Base-by-base conservation (phyloP, 768 basidiomycete genomes). In the Hygrocybe punicea region DNA sequence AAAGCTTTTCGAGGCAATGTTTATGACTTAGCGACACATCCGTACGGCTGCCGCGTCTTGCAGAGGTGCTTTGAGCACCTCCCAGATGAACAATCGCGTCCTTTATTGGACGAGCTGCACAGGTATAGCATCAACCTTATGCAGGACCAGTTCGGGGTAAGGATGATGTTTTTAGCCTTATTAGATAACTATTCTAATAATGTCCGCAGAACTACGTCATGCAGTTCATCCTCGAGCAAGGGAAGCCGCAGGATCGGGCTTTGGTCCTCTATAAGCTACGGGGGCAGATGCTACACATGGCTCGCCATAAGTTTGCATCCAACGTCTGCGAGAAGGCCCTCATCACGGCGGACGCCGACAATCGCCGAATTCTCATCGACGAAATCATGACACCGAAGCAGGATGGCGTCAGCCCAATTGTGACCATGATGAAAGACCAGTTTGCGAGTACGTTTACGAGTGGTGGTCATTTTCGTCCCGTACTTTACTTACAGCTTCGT, bases 281-380 rank as follows among this genome's bases (percentile, higher is more conserved):
- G 8, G 91, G 91, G 3, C 86, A 91, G 64, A 81, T 98, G 69
- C 69, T 94, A 42, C 76, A 78, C 59, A 84, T 95, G 80, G 82
- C 92, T 1, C 82, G 85, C 52, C 92, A 93, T 69, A 96, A 96
- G 68, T 96, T 91, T 65, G 94, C 93, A 5, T 97, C 94, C 5
- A 98, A 99, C 65, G 96, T 98, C 17, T 90, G 89, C 69, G 95
- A 96, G 73, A 94, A 93, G 71, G 93, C 92, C 5, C 79, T 96
- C 35, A 69, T 85, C 25, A 84, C 79, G 34, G 84, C 89, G 1
- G 81, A 84, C 53, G 34, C 78, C 0, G 85, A 86, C 9, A 85
- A 80, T 59, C 86, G 92, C 45, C 81, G 80, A 8, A 68, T 71
- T 35, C 74, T 98, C 42, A 84, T 98, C 57, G 85, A 91, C 24